Evolutionary conservation across 257 asterid genomes (phyloP).

Genomic region (Catharanthus roseus): DNA sequence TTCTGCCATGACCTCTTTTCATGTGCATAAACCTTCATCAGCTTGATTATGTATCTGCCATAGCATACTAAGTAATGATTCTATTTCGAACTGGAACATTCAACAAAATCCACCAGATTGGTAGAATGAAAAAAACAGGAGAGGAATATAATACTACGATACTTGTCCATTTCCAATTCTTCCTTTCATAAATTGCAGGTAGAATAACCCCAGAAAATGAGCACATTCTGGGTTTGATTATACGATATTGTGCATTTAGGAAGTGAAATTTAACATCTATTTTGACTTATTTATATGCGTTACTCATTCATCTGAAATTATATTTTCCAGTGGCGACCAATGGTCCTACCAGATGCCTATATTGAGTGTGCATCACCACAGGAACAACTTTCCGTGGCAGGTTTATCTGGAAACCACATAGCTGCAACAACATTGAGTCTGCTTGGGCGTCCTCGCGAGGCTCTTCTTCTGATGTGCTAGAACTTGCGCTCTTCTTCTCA

Average conservation of each 20-base stretch:
- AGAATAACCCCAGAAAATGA: background rate
- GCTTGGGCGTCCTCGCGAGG: conserved; percentile 81
- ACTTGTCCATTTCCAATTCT: background rate
- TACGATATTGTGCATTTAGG: background rate
- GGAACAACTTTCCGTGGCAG: conserved; percentile 67
- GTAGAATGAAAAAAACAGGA: too few relatives aligned
- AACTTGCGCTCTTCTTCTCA: background rate
- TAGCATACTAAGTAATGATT: too few relatives aligned
- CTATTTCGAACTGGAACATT: too few relatives aligned
- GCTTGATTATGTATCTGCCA: too few relatives aligned
- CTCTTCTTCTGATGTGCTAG: conserved; percentile 70
- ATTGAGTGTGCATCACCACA: conserved; percentile 58
- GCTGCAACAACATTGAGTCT: conserved; percentile 85
- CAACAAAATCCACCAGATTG: too few relatives aligned
- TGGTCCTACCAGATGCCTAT: conserved; percentile 74
- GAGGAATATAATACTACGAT: too few relatives aligned
- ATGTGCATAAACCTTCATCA: background rate
- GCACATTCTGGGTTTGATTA: background rate
- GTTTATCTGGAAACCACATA: conserved; percentile 71
- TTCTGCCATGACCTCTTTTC: background rate
- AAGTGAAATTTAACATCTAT: background rate
- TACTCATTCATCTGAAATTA: background rate
- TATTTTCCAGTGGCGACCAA: conserved; percentile 71
- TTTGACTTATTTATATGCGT: background rate
- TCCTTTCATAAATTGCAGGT: background rate